phyloP scores from a whole-genome alignment of 2,329 filamentous ascomycete species.

The Nemania abortiva region DNA sequence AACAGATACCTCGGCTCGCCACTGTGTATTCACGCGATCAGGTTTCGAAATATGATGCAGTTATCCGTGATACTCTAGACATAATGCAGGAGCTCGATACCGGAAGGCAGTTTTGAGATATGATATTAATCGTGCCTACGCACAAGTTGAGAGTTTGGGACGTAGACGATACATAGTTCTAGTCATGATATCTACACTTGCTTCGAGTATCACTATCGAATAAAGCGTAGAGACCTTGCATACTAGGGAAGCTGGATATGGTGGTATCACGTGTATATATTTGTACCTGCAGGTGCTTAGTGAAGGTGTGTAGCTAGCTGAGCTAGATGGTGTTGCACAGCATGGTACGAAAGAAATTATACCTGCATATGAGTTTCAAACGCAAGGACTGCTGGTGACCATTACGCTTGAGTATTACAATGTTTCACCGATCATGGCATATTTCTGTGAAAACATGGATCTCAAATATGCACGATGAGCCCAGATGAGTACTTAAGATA shows the following conservation, averaged over 20 bases:
- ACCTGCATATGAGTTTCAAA: slow-evolving; percentile 15
- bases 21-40: slow-evolving; percentile 21
- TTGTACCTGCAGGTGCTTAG: slow-evolving; percentile 44
- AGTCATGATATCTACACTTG: not conserved
- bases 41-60: slow-evolving; percentile 29
- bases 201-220: not conserved
- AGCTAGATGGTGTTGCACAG: slow-evolving; percentile 39
- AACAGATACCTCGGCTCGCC: slow-evolving; percentile 23
- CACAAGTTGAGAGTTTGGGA: not conserved
- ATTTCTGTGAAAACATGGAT: slow-evolving; percentile 14
- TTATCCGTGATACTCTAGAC: slow-evolving; percentile 28
- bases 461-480: slow-evolving; percentile 6
- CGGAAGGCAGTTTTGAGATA: not conserved
- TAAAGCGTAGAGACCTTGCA: slow-evolving; percentile 4
- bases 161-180: not conserved
- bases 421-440: slow-evolving; percentile 33
- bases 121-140: not conserved
- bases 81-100: not conserved
- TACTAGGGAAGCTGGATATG: not conserved
- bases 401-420: slow-evolving; percentile 15
- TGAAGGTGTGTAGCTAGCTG: slow-evolving; percentile 37
- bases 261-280: slow-evolving; percentile 24
- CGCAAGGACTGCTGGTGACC: slow-evolving; percentile 2
- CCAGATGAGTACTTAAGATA: slow-evolving; percentile 1
- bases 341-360: slow-evolving; percentile 39